Evolutionary conservation across 2,329 filamentous ascomycete species (phyloP).

Genomic region (Pochonia chlamydosporia): DNA sequence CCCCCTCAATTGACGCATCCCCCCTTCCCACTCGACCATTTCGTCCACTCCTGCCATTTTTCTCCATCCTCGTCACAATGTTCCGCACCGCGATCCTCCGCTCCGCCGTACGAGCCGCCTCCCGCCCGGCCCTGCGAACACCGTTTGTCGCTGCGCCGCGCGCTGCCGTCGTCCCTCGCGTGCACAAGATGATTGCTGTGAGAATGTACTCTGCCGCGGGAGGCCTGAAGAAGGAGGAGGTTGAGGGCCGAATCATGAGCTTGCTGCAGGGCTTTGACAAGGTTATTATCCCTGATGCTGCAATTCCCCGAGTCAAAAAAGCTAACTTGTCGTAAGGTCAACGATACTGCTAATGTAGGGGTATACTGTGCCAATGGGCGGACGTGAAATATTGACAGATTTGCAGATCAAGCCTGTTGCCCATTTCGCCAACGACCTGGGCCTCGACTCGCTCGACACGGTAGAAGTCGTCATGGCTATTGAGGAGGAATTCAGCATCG

Average conservation of each 20-base stretch:
- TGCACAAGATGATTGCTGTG: constrained; percentile 37
- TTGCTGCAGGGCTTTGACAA: constrained; percentile 97
- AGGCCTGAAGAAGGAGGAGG: constrained; percentile 74
- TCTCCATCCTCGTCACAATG: constrained; percentile 46
- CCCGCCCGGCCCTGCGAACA: constrained; percentile 43
- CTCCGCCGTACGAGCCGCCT: constrained; percentile 60
- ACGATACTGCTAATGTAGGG: constrained; percentile 60
- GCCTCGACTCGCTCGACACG: constrained; percentile 93
- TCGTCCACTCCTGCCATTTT: constrained; percentile 9
- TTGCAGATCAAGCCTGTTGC: constrained; percentile 71
- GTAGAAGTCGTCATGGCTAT: constrained; percentile 99
- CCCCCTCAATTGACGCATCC: too few species aligned
- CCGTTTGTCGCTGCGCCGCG: constrained; percentile 53
- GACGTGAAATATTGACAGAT: constrained; percentile 15
- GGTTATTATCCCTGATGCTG: constrained; percentile 31
- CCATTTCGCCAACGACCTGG: constrained; percentile 96
- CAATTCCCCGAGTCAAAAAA: background rate
- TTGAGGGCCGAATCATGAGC: constrained; percentile 87
- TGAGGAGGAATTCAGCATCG: constrained; percentile 89
- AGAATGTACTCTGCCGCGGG: constrained; percentile 83
- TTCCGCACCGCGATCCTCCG: constrained; percentile 83
- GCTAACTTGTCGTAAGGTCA: constrained; percentile 48
- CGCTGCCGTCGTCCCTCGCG: constrained; percentile 49
- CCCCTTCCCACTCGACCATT: background rate
- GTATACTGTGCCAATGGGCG: too few species aligned